Evolutionary conservation across 768 basidiomycete genomes (phyloP).

Genomic region (Amanita polypyramis): DNA sequence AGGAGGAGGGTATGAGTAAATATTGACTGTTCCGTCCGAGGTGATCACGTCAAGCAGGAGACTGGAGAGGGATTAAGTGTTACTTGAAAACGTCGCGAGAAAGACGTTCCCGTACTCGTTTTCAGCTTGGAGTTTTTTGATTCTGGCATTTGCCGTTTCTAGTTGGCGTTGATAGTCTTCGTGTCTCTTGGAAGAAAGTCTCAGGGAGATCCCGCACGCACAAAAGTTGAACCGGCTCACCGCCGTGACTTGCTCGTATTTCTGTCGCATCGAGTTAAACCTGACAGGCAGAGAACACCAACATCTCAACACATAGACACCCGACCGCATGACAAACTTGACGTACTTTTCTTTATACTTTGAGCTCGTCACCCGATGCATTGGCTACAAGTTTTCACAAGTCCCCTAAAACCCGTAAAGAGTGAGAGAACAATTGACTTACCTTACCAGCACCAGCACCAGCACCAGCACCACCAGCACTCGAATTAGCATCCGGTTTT

Average conservation of each 20-base stretch:
- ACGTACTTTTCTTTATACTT: constrained; percentile 23
- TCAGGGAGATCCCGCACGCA: not conserved
- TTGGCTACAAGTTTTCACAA: not conserved
- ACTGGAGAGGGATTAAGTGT: not conserved
- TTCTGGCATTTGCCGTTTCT: constrained; percentile 26
- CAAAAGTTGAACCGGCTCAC: constrained; percentile 19
- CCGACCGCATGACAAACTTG: not conserved
- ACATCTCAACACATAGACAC: not conserved
- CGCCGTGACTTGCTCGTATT: constrained; percentile 31
- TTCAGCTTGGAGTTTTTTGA: constrained; percentile 36
- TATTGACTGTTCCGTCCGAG: not conserved
- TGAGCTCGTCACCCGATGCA: not conserved
- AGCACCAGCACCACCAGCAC: too few relatives aligned
- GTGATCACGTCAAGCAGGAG: constrained; percentile 6
- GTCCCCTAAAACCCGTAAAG: not conserved
- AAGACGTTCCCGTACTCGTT: constrained; percentile 36
- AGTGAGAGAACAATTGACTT: not conserved
- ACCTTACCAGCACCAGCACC: too few relatives aligned
- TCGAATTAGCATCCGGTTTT: constrained; percentile 1
- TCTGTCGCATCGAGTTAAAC: constrained; percentile 34
- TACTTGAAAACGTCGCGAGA: not conserved
- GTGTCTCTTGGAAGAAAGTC: constrained; percentile 19
- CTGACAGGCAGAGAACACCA: constrained; percentile 15
- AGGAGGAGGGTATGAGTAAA: not conserved
- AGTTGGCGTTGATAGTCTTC: constrained; percentile 28